Base-by-base conservation (phyloP, 2,329 filamentous ascomycete genomes). In the Trichoderma citrinoviride region DNA sequence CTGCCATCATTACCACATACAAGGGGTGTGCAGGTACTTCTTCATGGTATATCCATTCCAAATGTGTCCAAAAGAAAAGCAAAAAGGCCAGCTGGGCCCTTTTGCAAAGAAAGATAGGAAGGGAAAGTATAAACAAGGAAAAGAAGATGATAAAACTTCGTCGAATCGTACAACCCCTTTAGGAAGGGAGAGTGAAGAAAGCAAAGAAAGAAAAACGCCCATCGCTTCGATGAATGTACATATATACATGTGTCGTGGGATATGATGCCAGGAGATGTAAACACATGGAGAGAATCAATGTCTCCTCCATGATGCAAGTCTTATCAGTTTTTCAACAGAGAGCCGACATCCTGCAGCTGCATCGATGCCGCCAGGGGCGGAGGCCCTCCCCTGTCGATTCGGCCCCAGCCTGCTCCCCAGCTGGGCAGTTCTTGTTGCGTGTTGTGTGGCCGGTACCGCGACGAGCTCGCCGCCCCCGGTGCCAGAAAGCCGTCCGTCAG, bases 351-450 rank as follows among this genome's bases (percentile, higher is more conserved):
- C 14, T 65, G 65, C 55, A 67, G n/a, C 23, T 67, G 65, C 55
- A 62, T 33, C 12, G 65, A 61, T n/a, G 50, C 21, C 21, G 52
- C 29, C 49, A 73, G 23, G 1, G 73, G 72, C 33, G 73, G 72
- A 0, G 70, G 73, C 7, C 69, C 69, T 61, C 73, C 73, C 64
- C 73, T 65, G 6, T 74, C 73, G 23, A 74, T 73, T 21, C 73
- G 64, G 43, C 73, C 73, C 73, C 73, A 74, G 19, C 73, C 73
- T 15, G 73, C 73, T 53, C 72, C 73, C 73, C 73, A 75, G 15
- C 65, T 72, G 2, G 73, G 73, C 1, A 67, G 55, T 12, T 67
- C 61, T 65, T 66, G 65, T 15, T 63, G 65, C 66, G 29, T 60
- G 21, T 52, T 50, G 15, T 43, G 52, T 2, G 49, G 56, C 50